Evolutionary conservation across 805 yeast genomes (phyloP).

Genomic region (Candida orba): DNA sequence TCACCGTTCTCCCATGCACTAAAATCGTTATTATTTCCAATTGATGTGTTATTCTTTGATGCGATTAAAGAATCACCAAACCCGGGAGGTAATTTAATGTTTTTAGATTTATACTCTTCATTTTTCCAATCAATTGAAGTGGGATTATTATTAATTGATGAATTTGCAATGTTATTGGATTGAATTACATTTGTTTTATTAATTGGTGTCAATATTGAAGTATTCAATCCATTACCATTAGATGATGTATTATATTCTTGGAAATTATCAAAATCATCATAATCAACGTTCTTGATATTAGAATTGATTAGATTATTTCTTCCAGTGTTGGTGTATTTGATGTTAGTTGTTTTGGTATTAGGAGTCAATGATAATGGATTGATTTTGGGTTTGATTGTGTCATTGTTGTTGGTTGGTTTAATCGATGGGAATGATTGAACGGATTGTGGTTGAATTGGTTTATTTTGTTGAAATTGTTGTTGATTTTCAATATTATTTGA

Average conservation of each 20-base stretch:
- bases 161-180: neutral
- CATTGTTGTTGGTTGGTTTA: neutral
- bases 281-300: constrained; percentile 2
- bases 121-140: constrained; percentile 8
- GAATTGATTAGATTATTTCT: constrained; percentile 2
- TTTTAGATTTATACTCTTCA: constrained; percentile 8
- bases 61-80: constrained; percentile 31
- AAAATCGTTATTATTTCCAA: neutral
- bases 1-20: constrained; percentile 10
- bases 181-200: no score
- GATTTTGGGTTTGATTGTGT: constrained; percentile 9
- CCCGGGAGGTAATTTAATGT: constrained; percentile 33
- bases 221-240: no score
- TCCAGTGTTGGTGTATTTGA: constrained; percentile 3
- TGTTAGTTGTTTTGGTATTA: neutral
- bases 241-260: neutral
- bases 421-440: constrained; percentile 1
- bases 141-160: neutral
- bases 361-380: constrained; percentile 18
- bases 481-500: constrained; percentile 5
- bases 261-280: constrained; percentile 15
- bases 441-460: constrained; percentile 5
- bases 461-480: neutral
- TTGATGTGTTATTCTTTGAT: constrained; percentile 15
- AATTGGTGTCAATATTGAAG: neutral